phyloP scores from a whole-genome alignment of 345 rosid genomes.

The Populus alba region DNA sequence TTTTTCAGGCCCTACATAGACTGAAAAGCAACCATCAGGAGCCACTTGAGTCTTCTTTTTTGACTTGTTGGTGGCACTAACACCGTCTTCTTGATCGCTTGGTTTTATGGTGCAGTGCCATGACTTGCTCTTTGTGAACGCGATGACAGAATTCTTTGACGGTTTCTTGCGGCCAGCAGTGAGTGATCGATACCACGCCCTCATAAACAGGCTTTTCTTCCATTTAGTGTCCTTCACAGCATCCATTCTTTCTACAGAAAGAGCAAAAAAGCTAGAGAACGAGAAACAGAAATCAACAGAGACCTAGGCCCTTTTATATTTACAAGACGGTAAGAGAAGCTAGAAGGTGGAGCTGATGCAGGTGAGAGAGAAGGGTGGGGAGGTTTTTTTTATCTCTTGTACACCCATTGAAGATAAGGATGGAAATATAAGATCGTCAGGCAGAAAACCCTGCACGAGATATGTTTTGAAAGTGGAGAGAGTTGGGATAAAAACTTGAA shows the following conservation, averaged over 20 bases:
- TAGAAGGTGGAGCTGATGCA: neutral
- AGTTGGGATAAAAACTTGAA: neutral
- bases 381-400: no score
- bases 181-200: slow-evolving; percentile 18
- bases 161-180: neutral
- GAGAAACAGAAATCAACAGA: no score
- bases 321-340: neutral
- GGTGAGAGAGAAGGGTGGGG: neutral
- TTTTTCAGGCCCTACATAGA: slow-evolving; percentile 63
- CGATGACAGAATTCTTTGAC: neutral
- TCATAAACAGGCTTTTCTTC: slow-evolving; percentile 11
- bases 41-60: slow-evolving; percentile 25
- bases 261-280: no score
- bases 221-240: slow-evolving; percentile 7
- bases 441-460: neutral
- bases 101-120: slow-evolving; percentile 7
- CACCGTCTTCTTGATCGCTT: neutral
- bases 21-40: slow-evolving; percentile 65
- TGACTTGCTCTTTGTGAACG: slow-evolving; percentile 16
- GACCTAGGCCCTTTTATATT: neutral
- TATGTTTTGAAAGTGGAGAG: neutral
- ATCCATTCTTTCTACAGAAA: slow-evolving; percentile 8
- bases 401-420: neutral
- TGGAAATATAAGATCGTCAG: neutral
- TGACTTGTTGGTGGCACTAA: neutral